These are phyloP conservation scores for Ophiostoma piceae DNA, from an alignment of 2,329 filamentous ascomycete genomes.

Conservation along the genomic window DNA sequence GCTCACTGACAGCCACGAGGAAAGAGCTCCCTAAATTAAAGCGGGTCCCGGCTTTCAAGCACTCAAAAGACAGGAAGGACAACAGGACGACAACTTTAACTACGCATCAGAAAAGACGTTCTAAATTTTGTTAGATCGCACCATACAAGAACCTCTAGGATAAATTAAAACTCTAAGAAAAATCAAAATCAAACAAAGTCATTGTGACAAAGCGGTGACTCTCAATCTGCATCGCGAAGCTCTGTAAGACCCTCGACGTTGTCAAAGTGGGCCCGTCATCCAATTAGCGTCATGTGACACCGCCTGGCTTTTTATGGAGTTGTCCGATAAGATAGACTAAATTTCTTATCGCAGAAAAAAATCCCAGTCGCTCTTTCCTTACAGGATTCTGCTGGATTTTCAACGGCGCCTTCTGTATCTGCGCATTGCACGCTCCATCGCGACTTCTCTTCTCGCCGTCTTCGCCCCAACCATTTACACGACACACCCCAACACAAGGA, in stretches of 20 bases:
- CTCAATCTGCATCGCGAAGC: not conserved
- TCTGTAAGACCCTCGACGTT: not conserved
- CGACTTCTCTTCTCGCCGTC: not conserved
- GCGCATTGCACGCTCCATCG: not conserved
- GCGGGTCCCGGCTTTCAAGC: not conserved
- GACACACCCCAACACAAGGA: not conserved
- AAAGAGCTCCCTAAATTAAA: conserved; percentile 5
- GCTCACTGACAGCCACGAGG: not conserved
- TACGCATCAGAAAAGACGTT: too few species aligned
- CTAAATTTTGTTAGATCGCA: too few species aligned
- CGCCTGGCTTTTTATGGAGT: conserved; percentile 14
- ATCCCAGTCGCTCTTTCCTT: conserved; percentile 14
- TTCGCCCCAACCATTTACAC: not conserved
- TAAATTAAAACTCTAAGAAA: too few species aligned
- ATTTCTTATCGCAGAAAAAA: conserved; percentile 24
- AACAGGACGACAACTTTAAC: not conserved
- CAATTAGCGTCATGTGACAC: not conserved
- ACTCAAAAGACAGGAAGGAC: not conserved
- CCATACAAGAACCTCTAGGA: too few species aligned
- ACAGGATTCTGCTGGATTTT: conserved; percentile 6
- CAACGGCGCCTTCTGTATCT: not conserved
- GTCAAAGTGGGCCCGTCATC: not conserved
- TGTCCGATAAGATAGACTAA: conserved; percentile 19
- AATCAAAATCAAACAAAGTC: too few species aligned
- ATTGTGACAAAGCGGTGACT: not conserved